Base-by-base conservation (phyloP, 495 filamentous ascomycete genomes). In the Neurospora sp. region DNA sequence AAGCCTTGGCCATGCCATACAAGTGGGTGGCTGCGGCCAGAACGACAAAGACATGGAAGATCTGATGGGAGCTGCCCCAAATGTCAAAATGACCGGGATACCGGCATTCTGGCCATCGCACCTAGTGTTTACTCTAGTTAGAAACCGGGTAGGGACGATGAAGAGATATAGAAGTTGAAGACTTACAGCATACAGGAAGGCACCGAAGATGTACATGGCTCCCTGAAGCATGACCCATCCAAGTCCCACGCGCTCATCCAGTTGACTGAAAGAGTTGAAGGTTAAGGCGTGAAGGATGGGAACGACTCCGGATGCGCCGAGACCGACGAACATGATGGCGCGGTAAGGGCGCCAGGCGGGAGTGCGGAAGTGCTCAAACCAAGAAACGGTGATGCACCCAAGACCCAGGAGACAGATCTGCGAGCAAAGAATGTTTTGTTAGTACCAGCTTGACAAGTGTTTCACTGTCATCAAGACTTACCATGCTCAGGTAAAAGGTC, bases 311-410 rank as follows among this genome's bases (percentile, higher is more conserved):
- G 93, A 97, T 59, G 94, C 83, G 11, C 96, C 96, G 83, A 98
- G 91, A 37, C 87, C 88, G 48, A 97, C 90, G 80, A 98, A 99
- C 93, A 98, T 97, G 71, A 86, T 83, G 11, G 96, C 94, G 48
- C 96, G 89, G 79, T 96, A 94, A 16, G 93, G 93, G 16, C 95
- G 86, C 89, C 90, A 96, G 27, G 83, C 83, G 6, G 96, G 91
- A 0, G 93, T 92, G 42, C 96, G 88, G 81, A 98, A 97, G 70
- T 85, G 85, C 11, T 95, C 92, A 40, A 92, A 82, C 77, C 94
- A 86, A 35, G 91, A 93, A 12, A 95, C 93, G 39, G 86, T 78
- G 10, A 91, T 85, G 74, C 94, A 97, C 70, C 89, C 91, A 14
- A 91, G 74, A 8, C 92, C 94, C 68, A 97, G 85, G 44, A 89